Evolutionary conservation across 345 rosid species (phyloP).

Genomic region (Salix caprea): DNA sequence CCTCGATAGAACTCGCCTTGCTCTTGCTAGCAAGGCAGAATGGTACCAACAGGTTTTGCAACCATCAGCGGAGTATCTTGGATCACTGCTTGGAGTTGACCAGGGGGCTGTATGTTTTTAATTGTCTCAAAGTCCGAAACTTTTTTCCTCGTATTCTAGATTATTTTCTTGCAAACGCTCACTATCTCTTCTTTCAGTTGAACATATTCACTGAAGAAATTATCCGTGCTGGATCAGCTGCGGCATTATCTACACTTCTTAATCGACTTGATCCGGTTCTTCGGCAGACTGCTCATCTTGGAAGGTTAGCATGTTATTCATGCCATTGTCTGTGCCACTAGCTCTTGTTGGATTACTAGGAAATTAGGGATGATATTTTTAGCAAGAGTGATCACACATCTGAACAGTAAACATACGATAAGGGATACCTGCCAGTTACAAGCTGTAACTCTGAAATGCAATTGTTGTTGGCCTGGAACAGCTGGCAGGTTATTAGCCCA

Average conservation of each 20-base stretch:
- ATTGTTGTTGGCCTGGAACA: slow-evolving; percentile 38
- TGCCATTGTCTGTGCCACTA: neutral
- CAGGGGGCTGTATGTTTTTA: slow-evolving; percentile 72
- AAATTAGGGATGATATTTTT: neutral
- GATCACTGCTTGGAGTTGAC: slow-evolving; percentile 80
- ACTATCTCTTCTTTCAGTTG: slow-evolving; percentile 43
- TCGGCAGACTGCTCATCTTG: slow-evolving; percentile 86
- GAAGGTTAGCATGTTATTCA: slow-evolving; percentile 57
- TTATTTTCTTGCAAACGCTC: neutral
- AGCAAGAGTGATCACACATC: neutral
- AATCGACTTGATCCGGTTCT: slow-evolving; percentile 96
- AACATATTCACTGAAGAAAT: slow-evolving; percentile 93
- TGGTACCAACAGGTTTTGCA: slow-evolving; percentile 79
- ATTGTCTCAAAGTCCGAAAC: slow-evolving; percentile 1
- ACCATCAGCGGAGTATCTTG: slow-evolving; percentile 95
- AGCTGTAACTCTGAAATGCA: slow-evolving; percentile 23
- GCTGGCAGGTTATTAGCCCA: slow-evolving; percentile 99
- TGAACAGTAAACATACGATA: slow-evolving; percentile 3
- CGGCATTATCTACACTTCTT: slow-evolving; percentile 70
- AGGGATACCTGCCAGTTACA: slow-evolving; percentile 4
- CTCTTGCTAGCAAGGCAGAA: slow-evolving; percentile 83
- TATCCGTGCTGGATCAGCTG: slow-evolving; percentile 97
- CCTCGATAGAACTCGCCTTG: slow-evolving; percentile 91
- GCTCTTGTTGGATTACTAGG: neutral
- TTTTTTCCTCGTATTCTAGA: slow-evolving; percentile 3